Percentiles rank a stretch among this genome's conserved stretches.
Conservation (phyloP, 495 filamentous ascomycete species). For the Bathelium albidoporum region DNA sequence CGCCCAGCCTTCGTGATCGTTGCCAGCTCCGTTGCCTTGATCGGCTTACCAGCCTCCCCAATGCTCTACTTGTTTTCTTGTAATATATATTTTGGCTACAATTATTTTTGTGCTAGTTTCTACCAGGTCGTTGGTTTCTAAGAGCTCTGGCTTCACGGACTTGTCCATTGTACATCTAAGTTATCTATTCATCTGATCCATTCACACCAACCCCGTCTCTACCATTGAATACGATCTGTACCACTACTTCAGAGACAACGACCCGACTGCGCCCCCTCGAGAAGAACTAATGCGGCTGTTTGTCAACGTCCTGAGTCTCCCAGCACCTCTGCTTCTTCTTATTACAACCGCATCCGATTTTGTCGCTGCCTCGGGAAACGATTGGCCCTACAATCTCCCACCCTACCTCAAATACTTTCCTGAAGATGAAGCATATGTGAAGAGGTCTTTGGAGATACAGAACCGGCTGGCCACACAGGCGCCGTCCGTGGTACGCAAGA, state of each 20-base stretch:
- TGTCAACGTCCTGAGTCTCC: not conserved
- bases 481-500: slow-evolving; percentile 53
- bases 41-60: not conserved
- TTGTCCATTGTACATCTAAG: not conserved
- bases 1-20: not conserved
- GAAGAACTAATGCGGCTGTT: not conserved
- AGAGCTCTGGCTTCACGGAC: not conserved
- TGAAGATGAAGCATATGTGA: slow-evolving; percentile 28
- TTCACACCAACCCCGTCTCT: not conserved
- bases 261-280: not conserved
- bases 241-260: not conserved
- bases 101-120: too few relatives aligned
- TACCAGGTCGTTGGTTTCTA: not conserved
- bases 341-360: not conserved
- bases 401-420: slow-evolving; percentile 37
- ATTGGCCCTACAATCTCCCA: slow-evolving; percentile 35
- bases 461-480: slow-evolving; percentile 25
- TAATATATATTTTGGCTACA: too few relatives aligned
- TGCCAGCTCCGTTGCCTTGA: not conserved
- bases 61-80: not conserved
- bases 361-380: not conserved
- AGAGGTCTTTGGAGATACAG: slow-evolving; percentile 27
- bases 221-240: not conserved
- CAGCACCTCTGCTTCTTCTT: not conserved
- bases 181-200: not conserved